Evolutionary conservation across 2,329 filamentous ascomycete genomes (phyloP).

Genomic region (Ceratocystiopsis brevicomis): DNA sequence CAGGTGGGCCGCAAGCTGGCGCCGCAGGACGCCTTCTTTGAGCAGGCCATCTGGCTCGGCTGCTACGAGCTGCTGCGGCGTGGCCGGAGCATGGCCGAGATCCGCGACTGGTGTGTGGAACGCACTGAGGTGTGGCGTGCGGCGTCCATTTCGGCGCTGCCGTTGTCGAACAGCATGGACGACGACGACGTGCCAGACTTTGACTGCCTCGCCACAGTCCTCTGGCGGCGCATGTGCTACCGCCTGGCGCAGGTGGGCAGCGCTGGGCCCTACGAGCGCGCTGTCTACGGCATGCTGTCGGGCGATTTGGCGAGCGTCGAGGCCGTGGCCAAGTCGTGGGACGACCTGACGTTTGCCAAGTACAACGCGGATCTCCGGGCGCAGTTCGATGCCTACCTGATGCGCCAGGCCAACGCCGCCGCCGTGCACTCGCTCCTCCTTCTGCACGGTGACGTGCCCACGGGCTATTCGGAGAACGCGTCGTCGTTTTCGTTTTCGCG

Average conservation of each 20-base stretch:
- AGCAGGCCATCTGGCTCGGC: conserved; percentile 80
- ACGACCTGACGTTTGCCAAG: conserved; percentile 17
- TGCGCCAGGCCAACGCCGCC: conserved; percentile 7
- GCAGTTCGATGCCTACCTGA: conserved; percentile 11
- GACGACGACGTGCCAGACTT: conserved; percentile 23
- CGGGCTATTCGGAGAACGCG: not conserved
- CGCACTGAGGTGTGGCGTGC: conserved; percentile 80
- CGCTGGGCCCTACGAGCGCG: conserved; percentile 61
- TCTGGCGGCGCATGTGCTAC: conserved; percentile 67
- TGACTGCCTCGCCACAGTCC: conserved; percentile 29
- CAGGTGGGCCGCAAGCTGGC: conserved; percentile 55
- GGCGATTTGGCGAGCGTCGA: conserved; percentile 65
- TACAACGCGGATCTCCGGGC: conserved; percentile 12
- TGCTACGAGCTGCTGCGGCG: conserved; percentile 83
- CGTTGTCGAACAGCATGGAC: conserved; percentile 32
- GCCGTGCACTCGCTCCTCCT: conserved; percentile 7
- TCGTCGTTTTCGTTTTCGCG: not conserved
- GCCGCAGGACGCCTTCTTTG: conserved; percentile 69
- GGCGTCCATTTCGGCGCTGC: conserved; percentile 56
- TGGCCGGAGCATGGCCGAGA: conserved; percentile 53
- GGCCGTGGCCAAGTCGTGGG: conserved; percentile 31
- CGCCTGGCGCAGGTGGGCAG: conserved; percentile 49
- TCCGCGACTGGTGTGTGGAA: conserved; percentile 72
- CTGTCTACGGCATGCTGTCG: conserved; percentile 77
- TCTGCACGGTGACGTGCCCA: conserved; percentile 8